These are phyloP conservation scores for Coriolopsis trogii DNA, from an alignment of 1,284 basidiomycete genomes.

Conservation along the genomic window DNA sequence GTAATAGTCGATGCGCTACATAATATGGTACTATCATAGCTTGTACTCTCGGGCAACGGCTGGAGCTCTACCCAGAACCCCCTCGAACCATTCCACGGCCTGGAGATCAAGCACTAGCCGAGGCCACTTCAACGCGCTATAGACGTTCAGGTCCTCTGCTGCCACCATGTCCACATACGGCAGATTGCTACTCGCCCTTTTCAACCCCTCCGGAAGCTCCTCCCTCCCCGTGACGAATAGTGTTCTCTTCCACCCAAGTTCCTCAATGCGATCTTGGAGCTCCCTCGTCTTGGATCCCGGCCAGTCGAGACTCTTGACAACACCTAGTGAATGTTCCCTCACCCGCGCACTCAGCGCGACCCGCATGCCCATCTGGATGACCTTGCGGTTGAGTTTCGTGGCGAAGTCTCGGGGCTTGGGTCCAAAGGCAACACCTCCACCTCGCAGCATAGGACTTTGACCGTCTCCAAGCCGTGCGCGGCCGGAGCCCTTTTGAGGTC, in stretches of 20 bases:
- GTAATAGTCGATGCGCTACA: too few species aligned
- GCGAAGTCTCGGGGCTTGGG: slow-evolving; percentile 91
- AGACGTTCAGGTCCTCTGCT: slow-evolving; percentile 72
- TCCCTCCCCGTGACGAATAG: slow-evolving; percentile 72
- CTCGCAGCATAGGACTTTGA: slow-evolving; percentile 87
- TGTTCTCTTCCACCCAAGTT: slow-evolving; percentile 66
- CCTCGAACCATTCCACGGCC: slow-evolving; percentile 73
- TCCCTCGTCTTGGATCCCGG: slow-evolving; percentile 68
- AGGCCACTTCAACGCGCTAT: slow-evolving; percentile 79
- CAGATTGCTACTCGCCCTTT: slow-evolving; percentile 65
- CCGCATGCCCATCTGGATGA: slow-evolving; percentile 91
- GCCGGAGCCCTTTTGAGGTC: slow-evolving; percentile 92
- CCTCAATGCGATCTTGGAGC: slow-evolving; percentile 58
- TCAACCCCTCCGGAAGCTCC: slow-evolving; percentile 55
- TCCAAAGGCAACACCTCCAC: slow-evolving; percentile 91
- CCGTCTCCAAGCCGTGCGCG: slow-evolving; percentile 88
- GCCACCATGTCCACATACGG: slow-evolving; percentile 62
- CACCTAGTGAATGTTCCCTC: slow-evolving; percentile 71
- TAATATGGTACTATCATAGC: slow-evolving; percentile 11
- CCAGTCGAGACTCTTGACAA: slow-evolving; percentile 78
- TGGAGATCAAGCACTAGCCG: slow-evolving; percentile 70
- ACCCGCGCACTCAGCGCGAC: slow-evolving; percentile 86
- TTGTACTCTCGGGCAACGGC: slow-evolving; percentile 13
- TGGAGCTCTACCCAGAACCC: slow-evolving; percentile 48
- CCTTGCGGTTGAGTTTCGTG: slow-evolving; percentile 88